phyloP scores from a whole-genome alignment of 352 stramenopile species.

The Phytophthora boehmeriae region DNA sequence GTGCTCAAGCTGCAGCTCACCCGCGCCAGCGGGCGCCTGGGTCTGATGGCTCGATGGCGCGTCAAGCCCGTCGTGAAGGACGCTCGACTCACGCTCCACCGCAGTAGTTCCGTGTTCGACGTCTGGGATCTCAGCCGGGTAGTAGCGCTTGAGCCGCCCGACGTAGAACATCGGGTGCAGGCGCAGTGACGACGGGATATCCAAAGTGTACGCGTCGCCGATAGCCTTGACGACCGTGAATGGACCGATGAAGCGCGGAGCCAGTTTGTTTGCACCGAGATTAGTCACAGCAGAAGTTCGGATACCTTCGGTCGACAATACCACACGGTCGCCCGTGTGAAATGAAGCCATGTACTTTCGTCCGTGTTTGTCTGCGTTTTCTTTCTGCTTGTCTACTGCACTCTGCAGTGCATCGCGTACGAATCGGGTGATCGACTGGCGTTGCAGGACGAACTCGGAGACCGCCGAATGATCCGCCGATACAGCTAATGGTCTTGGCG shows the following conservation, averaged over 20 bases:
- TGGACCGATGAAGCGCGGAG: slow-evolving; percentile 6
- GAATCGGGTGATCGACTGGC: slow-evolving; percentile 2
- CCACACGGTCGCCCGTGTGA: slow-evolving; percentile 5
- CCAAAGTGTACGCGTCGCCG: slow-evolving; percentile 13
- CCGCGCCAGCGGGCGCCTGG: neutral
- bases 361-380: neutral
- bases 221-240: slow-evolving; percentile 5
- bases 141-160: slow-evolving; percentile 26
- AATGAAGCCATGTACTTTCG: neutral
- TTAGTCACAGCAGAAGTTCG: slow-evolving; percentile 2
- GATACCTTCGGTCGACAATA: slow-evolving; percentile 19
- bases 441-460: neutral
- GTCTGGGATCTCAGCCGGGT: neutral
- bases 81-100: neutral
- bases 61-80: neutral
- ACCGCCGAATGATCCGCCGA: neutral
- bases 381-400: slow-evolving; percentile 9
- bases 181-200: slow-evolving; percentile 12
- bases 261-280: slow-evolving; percentile 7
- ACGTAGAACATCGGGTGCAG: slow-evolving; percentile 43
- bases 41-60: neutral
- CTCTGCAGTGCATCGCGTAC: slow-evolving; percentile 4
- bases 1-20: neutral
- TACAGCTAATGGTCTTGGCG: neutral
- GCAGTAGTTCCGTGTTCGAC: neutral